Conservation (phyloP, 108 stramenopile genomes). For the Pseudonitzschia multistriata region DNA sequence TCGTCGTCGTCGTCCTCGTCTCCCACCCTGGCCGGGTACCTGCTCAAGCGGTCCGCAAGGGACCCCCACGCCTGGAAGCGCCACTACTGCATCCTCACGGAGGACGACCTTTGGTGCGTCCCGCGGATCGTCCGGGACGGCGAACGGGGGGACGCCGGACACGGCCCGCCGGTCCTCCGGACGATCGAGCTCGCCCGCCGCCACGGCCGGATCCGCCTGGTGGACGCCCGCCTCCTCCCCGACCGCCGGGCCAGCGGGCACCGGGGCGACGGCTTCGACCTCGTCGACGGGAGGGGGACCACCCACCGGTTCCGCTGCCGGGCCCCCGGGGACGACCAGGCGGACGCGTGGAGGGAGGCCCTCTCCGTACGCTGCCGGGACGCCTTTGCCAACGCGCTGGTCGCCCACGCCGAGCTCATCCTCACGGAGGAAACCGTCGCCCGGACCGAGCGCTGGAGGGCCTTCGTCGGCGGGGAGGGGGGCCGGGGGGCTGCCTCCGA, state of each 20-base stretch:
- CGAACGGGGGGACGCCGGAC: neutral
- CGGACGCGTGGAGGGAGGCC: slow-evolving; percentile 36
- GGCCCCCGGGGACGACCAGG: neutral
- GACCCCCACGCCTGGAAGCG: slow-evolving; percentile 52
- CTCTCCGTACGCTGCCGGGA: slow-evolving; percentile 35
- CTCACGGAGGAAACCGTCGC: slow-evolving; percentile 40
- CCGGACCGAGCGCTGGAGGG: slow-evolving; percentile 33
- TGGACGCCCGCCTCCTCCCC: slow-evolving; percentile 32
- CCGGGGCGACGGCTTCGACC: slow-evolving; percentile 20
- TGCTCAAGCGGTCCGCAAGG: slow-evolving; percentile 38
- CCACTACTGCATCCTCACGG: slow-evolving; percentile 44
- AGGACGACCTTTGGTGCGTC: slow-evolving; percentile 53
- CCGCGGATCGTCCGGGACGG: slow-evolving; percentile 18
- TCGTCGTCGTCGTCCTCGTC: neutral
- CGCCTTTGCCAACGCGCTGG: slow-evolving; percentile 41
- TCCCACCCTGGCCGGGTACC: slow-evolving; percentile 35
- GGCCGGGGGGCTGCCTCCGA: neutral
- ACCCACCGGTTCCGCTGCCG: slow-evolving; percentile 45
- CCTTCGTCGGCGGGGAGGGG: slow-evolving; percentile 13
- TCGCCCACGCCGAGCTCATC: slow-evolving; percentile 47
- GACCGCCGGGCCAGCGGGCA: slow-evolving; percentile 5
- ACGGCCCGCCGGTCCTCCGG: neutral
- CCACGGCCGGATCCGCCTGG: slow-evolving; percentile 41
- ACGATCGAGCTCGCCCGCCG: neutral
- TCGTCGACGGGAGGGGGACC: slow-evolving; percentile 31